These are phyloP conservation scores for Apiotrichum siamense DNA, from an alignment of 1,284 basidiomycete species.

Conservation along the genomic window DNA sequence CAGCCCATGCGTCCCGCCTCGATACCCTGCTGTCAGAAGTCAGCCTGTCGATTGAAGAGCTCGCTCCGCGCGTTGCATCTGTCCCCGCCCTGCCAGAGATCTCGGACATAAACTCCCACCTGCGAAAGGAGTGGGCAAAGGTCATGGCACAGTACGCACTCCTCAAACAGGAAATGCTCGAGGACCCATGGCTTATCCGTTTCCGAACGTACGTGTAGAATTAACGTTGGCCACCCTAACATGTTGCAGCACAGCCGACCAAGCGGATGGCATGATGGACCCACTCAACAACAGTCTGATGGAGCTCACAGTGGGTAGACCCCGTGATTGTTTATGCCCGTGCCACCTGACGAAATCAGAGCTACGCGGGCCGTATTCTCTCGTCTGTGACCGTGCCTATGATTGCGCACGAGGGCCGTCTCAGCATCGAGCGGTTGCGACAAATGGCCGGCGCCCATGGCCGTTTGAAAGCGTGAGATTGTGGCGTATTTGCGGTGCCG, in stretches of 20 bases:
- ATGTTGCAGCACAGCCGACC: slow-evolving; percentile 51
- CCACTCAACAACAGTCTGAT: slow-evolving; percentile 67
- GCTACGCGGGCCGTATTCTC: slow-evolving; percentile 30
- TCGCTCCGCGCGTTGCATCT: slow-evolving; percentile 10
- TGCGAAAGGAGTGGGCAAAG: slow-evolving; percentile 63
- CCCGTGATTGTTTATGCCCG: neutral
- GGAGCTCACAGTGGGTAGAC: slow-evolving; percentile 26
- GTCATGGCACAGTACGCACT: slow-evolving; percentile 73
- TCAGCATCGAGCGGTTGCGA: slow-evolving; percentile 25
- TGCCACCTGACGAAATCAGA: slow-evolving; percentile 13
- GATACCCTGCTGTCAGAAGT: slow-evolving; percentile 21
- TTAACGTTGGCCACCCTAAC: slow-evolving; percentile 1
- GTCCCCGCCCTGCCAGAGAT: neutral
- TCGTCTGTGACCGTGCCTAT: slow-evolving; percentile 22
- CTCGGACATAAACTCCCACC: neutral
- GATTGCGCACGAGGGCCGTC: slow-evolving; percentile 20
- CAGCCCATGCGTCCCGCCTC: slow-evolving; percentile 45
- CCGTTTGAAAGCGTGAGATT: slow-evolving; percentile 27
- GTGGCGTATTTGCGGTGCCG: neutral
- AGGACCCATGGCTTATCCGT: slow-evolving; percentile 93
- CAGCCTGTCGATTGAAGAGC: slow-evolving; percentile 8
- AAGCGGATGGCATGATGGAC: slow-evolving; percentile 94
- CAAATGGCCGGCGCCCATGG: slow-evolving; percentile 25
- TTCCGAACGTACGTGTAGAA: slow-evolving; percentile 67
- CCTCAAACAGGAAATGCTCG: slow-evolving; percentile 81